Conservation (phyloP, 2,329 filamentous ascomycete species). For the Sarocladium strictum region DNA sequence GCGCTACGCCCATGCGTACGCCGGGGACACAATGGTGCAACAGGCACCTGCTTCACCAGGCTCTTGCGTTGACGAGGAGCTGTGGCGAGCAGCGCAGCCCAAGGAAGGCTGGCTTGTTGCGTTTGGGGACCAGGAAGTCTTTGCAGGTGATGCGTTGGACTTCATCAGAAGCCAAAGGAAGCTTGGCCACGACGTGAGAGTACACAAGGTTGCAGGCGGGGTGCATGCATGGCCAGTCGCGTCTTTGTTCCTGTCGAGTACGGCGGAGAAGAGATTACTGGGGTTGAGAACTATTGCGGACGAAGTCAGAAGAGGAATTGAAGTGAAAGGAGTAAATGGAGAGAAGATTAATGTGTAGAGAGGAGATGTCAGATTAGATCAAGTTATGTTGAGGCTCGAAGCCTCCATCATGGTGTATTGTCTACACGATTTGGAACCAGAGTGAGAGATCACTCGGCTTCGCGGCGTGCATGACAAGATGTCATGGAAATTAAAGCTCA, state of each 20-base stretch:
- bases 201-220: constrained; percentile 55
- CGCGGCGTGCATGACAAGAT: constrained; percentile 16
- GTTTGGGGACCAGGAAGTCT: constrained; percentile 73
- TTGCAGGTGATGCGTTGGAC: constrained; percentile 62
- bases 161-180: constrained; percentile 51
- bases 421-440: not conserved
- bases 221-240: constrained; percentile 84
- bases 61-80: constrained; percentile 55
- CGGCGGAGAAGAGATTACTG: constrained; percentile 41
- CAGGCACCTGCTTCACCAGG: constrained; percentile 55
- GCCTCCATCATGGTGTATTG: not conserved
- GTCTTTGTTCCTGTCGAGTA: constrained; percentile 47
- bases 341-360: constrained; percentile 6
- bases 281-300: constrained; percentile 40
- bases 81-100: constrained; percentile 65
- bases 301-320: constrained; percentile 29
- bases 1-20: constrained; percentile 64
- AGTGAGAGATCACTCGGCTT: constrained; percentile 39
- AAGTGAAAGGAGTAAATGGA: constrained; percentile 8
- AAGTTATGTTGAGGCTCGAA: constrained; percentile 12
- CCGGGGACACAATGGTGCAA: constrained; percentile 34
- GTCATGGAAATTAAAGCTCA: constrained; percentile 1
- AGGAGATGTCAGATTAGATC: constrained; percentile 13
- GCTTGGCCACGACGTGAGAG: constrained; percentile 47
- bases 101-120: constrained; percentile 61